phyloP scores from a whole-genome alignment of 202 grass and related monocot species.

The Musa balbisiana region DNA sequence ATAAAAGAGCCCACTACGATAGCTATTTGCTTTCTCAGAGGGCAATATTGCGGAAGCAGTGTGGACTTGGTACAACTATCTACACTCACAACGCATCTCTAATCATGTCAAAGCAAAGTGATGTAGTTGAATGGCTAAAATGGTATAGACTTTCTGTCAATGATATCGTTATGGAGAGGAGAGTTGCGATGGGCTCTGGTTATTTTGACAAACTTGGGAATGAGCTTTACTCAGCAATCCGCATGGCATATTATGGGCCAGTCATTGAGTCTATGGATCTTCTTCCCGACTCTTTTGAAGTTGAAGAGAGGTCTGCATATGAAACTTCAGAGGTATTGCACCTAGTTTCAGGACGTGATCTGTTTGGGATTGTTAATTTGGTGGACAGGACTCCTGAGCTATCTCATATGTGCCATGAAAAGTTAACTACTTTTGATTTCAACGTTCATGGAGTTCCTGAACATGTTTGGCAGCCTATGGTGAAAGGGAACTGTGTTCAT shows the following conservation, averaged over 20 bases:
- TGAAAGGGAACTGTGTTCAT: slow-evolving; percentile 16
- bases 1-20: slow-evolving; percentile 67
- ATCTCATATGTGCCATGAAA: slow-evolving; percentile 41
- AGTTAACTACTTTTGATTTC: slow-evolving; percentile 26
- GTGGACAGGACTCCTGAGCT: slow-evolving; percentile 31
- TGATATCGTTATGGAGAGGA: slow-evolving; percentile 72
- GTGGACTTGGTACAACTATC: slow-evolving; percentile 37
- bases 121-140: slow-evolving; percentile 91
- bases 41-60: slow-evolving; percentile 33
- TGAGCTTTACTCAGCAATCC: slow-evolving; percentile 72
- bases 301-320: slow-evolving; percentile 71
- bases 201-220: slow-evolving; percentile 85
- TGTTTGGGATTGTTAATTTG: slow-evolving; percentile 73
- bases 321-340: slow-evolving; percentile 84
- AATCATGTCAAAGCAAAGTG: slow-evolving; percentile 47
- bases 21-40: slow-evolving; percentile 61
- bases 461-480: slow-evolving; percentile 17
- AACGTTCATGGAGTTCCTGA: slow-evolving; percentile 15
- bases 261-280: slow-evolving; percentile 56
- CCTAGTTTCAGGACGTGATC: slow-evolving; percentile 82
- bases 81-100: slow-evolving; percentile 43
- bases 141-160: slow-evolving; percentile 72
- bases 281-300: slow-evolving; percentile 92
- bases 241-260: slow-evolving; percentile 73
- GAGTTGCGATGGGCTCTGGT: slow-evolving; percentile 46